Evolutionary conservation across 2,329 filamentous ascomycete genomes (phyloP).

Genomic region (Colletotrichum higginsianum): DNA sequence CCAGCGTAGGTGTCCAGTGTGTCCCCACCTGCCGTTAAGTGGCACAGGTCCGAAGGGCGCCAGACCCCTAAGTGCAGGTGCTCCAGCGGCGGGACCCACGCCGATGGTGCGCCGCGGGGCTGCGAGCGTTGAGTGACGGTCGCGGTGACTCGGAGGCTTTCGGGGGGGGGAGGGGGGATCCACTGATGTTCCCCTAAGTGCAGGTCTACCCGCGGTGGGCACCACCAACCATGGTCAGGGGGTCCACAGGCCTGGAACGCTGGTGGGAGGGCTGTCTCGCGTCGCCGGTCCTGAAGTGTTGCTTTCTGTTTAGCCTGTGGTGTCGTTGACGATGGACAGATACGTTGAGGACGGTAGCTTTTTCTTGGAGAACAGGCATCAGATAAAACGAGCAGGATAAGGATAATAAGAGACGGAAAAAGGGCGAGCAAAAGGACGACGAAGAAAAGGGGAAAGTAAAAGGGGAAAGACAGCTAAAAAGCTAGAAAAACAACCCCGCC

Average conservation of each 20-base stretch:
- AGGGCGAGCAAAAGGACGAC: too few relatives aligned
- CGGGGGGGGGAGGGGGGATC: neutral
- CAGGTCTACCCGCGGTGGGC: constrained; percentile 39
- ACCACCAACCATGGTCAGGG: constrained; percentile 8
- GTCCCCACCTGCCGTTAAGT: constrained; percentile 39
- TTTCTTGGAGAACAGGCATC: too few relatives aligned
- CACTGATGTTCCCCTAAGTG: constrained; percentile 42
- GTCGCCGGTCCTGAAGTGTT: neutral
- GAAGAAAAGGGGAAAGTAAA: too few relatives aligned
- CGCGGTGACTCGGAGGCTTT: too few relatives aligned
- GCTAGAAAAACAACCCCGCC: too few relatives aligned
- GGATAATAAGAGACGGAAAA: too few relatives aligned
- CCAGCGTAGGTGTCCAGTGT: neutral
- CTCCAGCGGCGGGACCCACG: constrained; percentile 27
- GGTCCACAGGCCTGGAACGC: constrained; percentile 24
- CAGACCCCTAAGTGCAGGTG: constrained; percentile 45
- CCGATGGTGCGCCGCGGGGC: constrained; percentile 1
- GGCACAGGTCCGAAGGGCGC: constrained; percentile 38
- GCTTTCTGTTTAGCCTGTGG: too few relatives aligned
- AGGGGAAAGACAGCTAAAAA: too few relatives aligned
- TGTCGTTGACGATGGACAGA: too few relatives aligned
- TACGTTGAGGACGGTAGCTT: too few relatives aligned
- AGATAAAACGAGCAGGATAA: too few relatives aligned
- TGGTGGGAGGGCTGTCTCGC: constrained; percentile 13
- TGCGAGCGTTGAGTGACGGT: neutral